Percentiles rank a stretch among this genome's conserved stretches.
Evolutionary conservation across 225 moss, liverwort and hornwort genomes (phyloP).

Genomic region (Takakia lepidozioides): DNA sequence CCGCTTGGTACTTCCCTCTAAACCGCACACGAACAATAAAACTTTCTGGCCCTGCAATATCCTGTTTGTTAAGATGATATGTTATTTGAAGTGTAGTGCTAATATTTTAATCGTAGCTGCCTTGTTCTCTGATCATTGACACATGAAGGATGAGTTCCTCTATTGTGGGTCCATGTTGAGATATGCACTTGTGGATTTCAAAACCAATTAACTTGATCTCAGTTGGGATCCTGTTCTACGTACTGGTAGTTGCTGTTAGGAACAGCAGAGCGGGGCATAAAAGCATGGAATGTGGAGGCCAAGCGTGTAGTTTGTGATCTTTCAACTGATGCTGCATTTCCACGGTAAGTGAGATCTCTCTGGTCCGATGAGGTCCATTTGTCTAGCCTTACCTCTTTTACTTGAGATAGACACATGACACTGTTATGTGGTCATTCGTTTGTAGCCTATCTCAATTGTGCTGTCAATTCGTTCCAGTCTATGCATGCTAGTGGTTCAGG

Average conservation of each 20-base stretch:
- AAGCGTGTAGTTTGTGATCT: conserved; percentile 96
- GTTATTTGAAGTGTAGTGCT: background rate
- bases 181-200: no score
- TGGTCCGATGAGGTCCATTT: no score
- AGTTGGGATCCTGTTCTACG: no score
- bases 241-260: conserved; percentile 77
- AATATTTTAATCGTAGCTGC: background rate
- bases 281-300: conserved; percentile 89
- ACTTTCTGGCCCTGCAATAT: background rate
- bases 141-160: no score
- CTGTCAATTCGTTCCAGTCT: background rate
- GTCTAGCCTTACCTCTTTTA: no score
- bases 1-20: conserved; percentile 76
- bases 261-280: conserved; percentile 73
- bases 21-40: no score
- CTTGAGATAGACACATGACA: no score
- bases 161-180: conserved; percentile 1
- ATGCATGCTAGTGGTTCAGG: no score
- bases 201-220: no score
- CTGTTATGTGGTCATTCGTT: no score
- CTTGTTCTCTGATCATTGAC: background rate
- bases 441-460: no score
- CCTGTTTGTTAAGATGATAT: background rate
- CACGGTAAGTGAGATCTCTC: no score
- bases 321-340: conserved; percentile 68